Evolutionary conservation across 768 basidiomycete genomes (phyloP), one percentile per base, ranked within the genome.

Genomic region (Chalciporus sphaerocephalus): DNA sequence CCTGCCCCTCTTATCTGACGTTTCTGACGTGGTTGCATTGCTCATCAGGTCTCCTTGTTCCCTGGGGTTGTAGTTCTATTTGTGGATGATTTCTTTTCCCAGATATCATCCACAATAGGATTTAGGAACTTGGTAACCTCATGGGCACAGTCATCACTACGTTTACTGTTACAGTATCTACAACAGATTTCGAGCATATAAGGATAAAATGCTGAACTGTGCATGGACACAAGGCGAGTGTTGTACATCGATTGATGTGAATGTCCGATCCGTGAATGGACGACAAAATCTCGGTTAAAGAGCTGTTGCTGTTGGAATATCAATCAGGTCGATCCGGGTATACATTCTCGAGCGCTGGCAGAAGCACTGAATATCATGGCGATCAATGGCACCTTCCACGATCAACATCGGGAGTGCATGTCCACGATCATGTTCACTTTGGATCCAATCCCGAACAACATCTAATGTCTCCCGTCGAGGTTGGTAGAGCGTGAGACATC

Each of bases 361-460:
- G 42, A 61, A 61, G 16, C 10, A 38, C 15, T 37, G 52, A 18
- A 55, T 43, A 11, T 63, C 61, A 1, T 38, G 24, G 6, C 51
- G 36, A 15, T 58, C 53, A 6, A 48, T 37, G 32, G 45, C 41
- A 5, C 50, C 51, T 25, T 62, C 54, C 25, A 62, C 27, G n/a
- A 58, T 22, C 9, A 62, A 28, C 50, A 17, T 51, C 5, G 59
- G 57, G 6, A 33, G 22, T 24, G 21, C 5, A 9, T 44, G 49
- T 3, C 51, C 47, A 25, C 44, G 48, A 12, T 50, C 40, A 17
- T 23, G 46, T 7, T 52, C 56, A 20, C 32, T 45, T 21, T 39
- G 44, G 28, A 56, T 40, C 61, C 61, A 62, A 5, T 63, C 61
- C 0, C 52, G 46, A 5, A 62, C 24, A 13, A 48, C 38, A 12